Evolutionary conservation across 1,139 yeast species (phyloP), one percentile per base, ranked within the genome.

Genomic region (Fermentozyma sake): DNA sequence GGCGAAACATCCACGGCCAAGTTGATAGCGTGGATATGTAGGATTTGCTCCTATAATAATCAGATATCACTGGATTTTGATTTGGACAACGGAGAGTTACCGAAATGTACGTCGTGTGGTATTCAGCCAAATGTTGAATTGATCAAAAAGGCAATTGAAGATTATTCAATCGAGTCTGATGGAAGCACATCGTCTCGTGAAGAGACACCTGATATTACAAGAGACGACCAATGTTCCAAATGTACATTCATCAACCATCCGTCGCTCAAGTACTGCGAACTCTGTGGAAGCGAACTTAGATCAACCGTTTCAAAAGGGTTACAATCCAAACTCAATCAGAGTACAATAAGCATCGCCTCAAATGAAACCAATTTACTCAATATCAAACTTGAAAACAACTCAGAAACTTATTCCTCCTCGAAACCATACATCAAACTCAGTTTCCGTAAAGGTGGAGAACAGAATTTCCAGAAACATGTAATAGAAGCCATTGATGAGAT

Each of bases 191-290:
- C 20, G 13, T 13, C 23, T 14, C 12, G 14, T 6, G 25, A 20
- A 16, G 13, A 16, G 10, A 12, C 14, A 3, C 17, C 18, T 7
- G 24, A 24, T 26, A 8, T 32, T 23, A 5, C 30, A 23, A n/a
- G 60, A 27, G 66, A 72, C 30, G 62, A 68, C 22, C 67, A 68
- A 26, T 91, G 98, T 41, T 79, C 87, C 0, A 66, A 71, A 24
- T 91, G 97, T 46, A 91, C 97, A 0, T 91, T 89, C 46, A 61
- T 75, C 10, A 91, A 91, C 49, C 96, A 89, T 51, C 83, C 89
- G 0, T 74, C 84, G 4, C 60, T 91, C 63, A 60, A 68, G 26
- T 68, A 64, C 37, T 91, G 98, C 52, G 98, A 91, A 52, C 71
- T 91, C 50, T 91, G 97, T 58, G 96, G 95, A 0, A 63, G 80